These are phyloP conservation scores for Cetradonia linearis DNA, from an alignment of 495 filamentous ascomycete species.

Conservation along the genomic window DNA sequence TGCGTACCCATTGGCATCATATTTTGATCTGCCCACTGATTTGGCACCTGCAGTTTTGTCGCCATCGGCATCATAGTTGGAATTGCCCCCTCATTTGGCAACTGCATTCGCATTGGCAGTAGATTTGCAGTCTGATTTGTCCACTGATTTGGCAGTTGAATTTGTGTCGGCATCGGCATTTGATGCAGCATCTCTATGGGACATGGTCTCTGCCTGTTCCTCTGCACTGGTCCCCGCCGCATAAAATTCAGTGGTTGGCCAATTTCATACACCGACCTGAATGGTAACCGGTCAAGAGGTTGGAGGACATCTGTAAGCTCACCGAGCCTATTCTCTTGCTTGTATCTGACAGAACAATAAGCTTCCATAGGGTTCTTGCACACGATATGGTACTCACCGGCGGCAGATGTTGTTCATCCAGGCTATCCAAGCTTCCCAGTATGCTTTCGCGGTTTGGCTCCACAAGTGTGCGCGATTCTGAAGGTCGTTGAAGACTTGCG, in stretches of 20 bases:
- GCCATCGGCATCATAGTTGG: neutral
- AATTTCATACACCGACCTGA: neutral
- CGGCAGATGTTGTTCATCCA: neutral
- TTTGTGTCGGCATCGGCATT: neutral
- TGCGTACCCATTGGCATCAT: neutral
- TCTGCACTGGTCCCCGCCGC: neutral
- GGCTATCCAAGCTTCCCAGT: slow-evolving; percentile 1
- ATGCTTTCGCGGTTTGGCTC: neutral
- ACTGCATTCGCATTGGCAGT: neutral
- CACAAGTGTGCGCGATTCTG: neutral
- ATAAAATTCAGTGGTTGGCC: neutral
- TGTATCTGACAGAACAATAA: neutral
- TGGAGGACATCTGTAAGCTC: neutral
- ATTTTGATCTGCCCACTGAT: neutral
- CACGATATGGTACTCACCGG: neutral
- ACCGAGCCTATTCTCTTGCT: neutral
- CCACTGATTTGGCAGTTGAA: neutral
- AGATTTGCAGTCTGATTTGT: neutral
- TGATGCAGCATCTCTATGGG: too few relatives aligned
- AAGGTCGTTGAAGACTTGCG: neutral
- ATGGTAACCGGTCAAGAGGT: neutral
- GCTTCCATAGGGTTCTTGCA: too few relatives aligned
- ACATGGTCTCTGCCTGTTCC: neutral
- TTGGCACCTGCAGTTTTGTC: neutral
- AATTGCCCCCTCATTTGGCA: neutral